These are phyloP conservation scores for Microthyrium microscopicum DNA, from an alignment of 2,329 filamentous ascomycete species.

Conservation along the genomic window DNA sequence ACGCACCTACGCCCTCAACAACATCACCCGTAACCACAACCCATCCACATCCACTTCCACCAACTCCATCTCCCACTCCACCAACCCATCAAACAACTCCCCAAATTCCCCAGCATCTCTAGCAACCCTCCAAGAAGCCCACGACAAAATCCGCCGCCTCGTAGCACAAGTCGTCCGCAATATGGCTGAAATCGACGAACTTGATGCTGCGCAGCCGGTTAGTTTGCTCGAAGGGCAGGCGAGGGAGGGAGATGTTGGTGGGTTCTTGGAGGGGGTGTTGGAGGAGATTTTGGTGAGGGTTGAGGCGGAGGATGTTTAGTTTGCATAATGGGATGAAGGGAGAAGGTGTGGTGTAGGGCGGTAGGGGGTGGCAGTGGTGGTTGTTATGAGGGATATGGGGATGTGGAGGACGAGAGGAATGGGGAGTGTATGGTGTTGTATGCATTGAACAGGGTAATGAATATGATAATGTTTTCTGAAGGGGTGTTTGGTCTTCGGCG, in stretches of 20 bases:
- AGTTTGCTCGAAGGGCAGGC: too few species aligned
- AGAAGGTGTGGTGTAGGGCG: background rate
- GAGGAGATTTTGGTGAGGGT: conserved; percentile 89
- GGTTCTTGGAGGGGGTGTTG: conserved; percentile 78
- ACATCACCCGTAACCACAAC: conserved; percentile 40
- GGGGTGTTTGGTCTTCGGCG: too few species aligned
- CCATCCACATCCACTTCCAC: background rate
- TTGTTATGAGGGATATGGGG: too few species aligned
- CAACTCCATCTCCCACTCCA: conserved; percentile 3
- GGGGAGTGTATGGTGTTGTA: too few species aligned
- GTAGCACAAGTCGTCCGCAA: conserved; percentile 69
- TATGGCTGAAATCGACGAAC: conserved; percentile 80
- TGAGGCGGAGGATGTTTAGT: conserved; percentile 48
- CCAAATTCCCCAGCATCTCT: conserved; percentile 9
- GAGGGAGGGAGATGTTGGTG: conserved; percentile 74
- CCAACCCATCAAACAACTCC: background rate
- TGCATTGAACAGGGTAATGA: too few species aligned
- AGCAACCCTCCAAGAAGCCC: conserved; percentile 39
- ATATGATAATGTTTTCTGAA: too few species aligned
- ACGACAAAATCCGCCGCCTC: conserved; percentile 66
- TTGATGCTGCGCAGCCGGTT: conserved; percentile 72
- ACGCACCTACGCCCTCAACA: conserved; percentile 43
- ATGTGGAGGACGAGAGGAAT: too few species aligned
- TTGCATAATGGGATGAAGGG: background rate
- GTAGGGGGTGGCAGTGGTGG: too few species aligned